Evolutionary conservation across 1,139 yeast genomes (phyloP).

Genomic region (Scheffersomyces parashehatae): DNA sequence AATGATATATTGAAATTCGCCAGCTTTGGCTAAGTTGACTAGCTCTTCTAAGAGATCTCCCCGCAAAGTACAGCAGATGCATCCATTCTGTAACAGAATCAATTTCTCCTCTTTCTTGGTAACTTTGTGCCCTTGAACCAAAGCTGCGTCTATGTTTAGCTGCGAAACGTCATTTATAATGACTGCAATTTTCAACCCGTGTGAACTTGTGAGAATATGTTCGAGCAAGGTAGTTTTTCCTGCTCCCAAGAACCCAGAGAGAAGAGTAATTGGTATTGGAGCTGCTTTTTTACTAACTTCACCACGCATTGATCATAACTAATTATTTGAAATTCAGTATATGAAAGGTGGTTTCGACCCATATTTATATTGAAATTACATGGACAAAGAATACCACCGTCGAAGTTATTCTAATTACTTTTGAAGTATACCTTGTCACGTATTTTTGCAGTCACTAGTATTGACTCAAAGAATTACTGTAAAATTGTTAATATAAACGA

Average conservation of each 20-base stretch:
- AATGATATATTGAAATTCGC: slow-evolving; percentile 40
- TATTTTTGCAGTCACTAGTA: slow-evolving; percentile 5
- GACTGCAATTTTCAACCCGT: slow-evolving; percentile 43
- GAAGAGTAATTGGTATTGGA: slow-evolving; percentile 41
- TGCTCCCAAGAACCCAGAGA: slow-evolving; percentile 47
- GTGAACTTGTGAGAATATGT: slow-evolving; percentile 35
- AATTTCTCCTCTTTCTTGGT: slow-evolving; percentile 42
- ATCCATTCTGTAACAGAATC: slow-evolving; percentile 47
- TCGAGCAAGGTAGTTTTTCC: slow-evolving; percentile 50
- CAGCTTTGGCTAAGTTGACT: slow-evolving; percentile 31
- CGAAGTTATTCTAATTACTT: slow-evolving; percentile 3
- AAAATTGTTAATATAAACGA: neutral
- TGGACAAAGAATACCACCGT: slow-evolving; percentile 2
- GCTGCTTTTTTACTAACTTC: neutral
- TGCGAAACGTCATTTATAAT: slow-evolving; percentile 44
- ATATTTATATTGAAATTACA: too few species aligned
- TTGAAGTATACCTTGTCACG: neutral
- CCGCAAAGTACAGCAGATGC: slow-evolving; percentile 49
- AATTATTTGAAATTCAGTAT: too few species aligned
- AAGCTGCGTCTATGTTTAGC: slow-evolving; percentile 42
- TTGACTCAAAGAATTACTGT: too few species aligned
- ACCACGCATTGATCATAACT: too few species aligned
- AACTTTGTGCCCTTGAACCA: slow-evolving; percentile 38
- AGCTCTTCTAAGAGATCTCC: slow-evolving; percentile 47
- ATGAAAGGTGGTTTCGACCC: too few species aligned